Evolutionary conservation across 2,329 filamentous ascomycete species (phyloP), one percentile per base, ranked within the genome.

Genomic region (Penicillium sp.): DNA sequence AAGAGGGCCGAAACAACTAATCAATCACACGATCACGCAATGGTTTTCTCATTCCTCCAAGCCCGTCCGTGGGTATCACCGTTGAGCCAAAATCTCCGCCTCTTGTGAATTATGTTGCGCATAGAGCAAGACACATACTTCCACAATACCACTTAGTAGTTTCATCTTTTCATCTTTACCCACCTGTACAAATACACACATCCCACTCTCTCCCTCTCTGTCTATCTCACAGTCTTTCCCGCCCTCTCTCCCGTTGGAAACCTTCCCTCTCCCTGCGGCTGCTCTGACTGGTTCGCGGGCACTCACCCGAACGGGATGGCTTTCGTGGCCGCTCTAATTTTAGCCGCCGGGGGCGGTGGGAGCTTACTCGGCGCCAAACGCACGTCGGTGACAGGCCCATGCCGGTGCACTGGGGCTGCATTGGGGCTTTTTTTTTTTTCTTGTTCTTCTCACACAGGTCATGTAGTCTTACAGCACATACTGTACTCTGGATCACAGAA

Each of bases 271-370:
- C 39, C 4, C 42, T 36, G 25, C 24, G 24, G 18, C 32, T 27
- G n/a, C 26, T 24, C 33, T 34, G 42, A 27, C 32, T 18, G 11
- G 24, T 34, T 29, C 12, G 12, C 36, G 32, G 42, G 36, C 28
- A 34, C 42, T 12, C 9, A 13, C 35, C 18, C 29, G 40, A 33
- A 43, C 42, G 42, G 42, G 35, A 25, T 45, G 42, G 35, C 34
- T 45, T 45, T 27, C 52, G 49, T 53, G 54, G 29, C 52, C 59
- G 61, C 63, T 64, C 65, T 68, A 68, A 66, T 62, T 68, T 68
- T 68, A 68, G 66, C 65, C 63, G 60, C 61, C 57, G 54, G 54
- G 55, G 56, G 53, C 54, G 53, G 55, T 49, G 50, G 57, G 53
- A 53, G 57, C 51, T 55, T 54, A 61, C 54, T 61, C 56, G 63